A percentile compares a stretch with the other conserved stretches of the same genome.
These are phyloP conservation scores for Fraxinus pennsylvanica DNA, from an alignment of 257 asterid genomes.

Conservation along the genomic window DNA sequence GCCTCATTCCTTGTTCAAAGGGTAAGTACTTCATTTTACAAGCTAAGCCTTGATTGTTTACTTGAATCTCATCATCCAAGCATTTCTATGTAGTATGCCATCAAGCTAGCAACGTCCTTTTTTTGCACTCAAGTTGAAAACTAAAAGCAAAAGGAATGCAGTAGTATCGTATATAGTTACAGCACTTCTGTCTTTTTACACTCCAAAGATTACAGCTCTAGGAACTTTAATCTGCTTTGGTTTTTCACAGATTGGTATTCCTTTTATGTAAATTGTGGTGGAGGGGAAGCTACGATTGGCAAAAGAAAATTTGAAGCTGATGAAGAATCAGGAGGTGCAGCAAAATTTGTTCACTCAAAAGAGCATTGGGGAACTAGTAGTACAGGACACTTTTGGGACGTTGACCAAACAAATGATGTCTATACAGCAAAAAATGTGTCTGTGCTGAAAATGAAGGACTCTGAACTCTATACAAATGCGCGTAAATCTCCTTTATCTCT, in stretches of 20 bases:
- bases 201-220: not conserved
- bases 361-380: conserved; percentile 59
- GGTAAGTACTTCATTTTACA: conserved; percentile 28
- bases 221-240: not conserved
- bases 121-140: not conserved
- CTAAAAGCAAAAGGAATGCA: not conserved
- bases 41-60: not conserved
- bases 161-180: not conserved
- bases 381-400: conserved; percentile 50
- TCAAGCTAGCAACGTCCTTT: not conserved
- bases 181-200: not conserved
- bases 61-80: not conserved
- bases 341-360: conserved; percentile 28
- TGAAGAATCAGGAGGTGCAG: conserved; percentile 37
- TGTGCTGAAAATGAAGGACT: conserved; percentile 37
- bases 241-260: conserved; percentile 41
- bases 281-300: conserved; percentile 29
- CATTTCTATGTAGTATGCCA: not conserved
- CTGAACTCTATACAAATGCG: conserved; percentile 48
- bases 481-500: conserved; percentile 55
- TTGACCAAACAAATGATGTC: not conserved
- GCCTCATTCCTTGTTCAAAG: conserved; percentile 42
- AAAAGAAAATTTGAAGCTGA: conserved; percentile 43
- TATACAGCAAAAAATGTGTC: conserved; percentile 40
- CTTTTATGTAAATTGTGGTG: conserved; percentile 62